Evolutionary conservation across 2,329 filamentous ascomycete genomes (phyloP).

Genomic region (Fusarium sp.): DNA sequence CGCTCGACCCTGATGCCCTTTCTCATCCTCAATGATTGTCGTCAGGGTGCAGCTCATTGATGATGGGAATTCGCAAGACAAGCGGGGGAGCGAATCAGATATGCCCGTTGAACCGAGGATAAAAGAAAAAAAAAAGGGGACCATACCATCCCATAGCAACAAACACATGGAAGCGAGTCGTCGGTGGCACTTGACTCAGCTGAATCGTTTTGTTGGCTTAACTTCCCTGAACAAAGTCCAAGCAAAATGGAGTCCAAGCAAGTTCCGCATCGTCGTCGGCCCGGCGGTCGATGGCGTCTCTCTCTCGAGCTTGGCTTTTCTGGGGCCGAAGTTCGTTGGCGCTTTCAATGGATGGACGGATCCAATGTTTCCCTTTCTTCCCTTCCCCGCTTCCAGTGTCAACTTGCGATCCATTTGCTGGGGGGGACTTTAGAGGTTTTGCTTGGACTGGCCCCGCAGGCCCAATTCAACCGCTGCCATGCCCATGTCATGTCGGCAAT

Average conservation of each 20-base stretch:
- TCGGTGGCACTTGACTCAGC: conserved; percentile 30
- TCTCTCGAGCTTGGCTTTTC: conserved; percentile 17
- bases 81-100: not conserved
- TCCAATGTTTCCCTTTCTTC: conserved; percentile 5
- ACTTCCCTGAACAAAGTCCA: conserved; percentile 9
- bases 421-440: not conserved
- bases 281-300: conserved; percentile 8
- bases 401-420: not conserved
- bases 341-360: not conserved
- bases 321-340: conserved; percentile 12
- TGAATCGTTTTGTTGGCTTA: conserved; percentile 17
- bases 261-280: conserved; percentile 2
- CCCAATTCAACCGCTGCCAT: conserved; percentile 6
- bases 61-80: not conserved
- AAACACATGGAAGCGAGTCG: not conserved
- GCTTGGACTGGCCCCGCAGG: conserved; percentile 36
- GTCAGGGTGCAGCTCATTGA: conserved; percentile 8
- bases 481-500: not conserved
- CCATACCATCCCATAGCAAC: not conserved
- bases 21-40: not conserved
- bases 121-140: not conserved
- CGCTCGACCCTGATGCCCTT: conserved; percentile 10
- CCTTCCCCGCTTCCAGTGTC: not conserved
- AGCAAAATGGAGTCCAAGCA: not conserved
- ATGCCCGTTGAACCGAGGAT: conserved; percentile 7